Base-by-base conservation (phyloP, 2,329 filamentous ascomycete species). In the Graphium sp. region DNA sequence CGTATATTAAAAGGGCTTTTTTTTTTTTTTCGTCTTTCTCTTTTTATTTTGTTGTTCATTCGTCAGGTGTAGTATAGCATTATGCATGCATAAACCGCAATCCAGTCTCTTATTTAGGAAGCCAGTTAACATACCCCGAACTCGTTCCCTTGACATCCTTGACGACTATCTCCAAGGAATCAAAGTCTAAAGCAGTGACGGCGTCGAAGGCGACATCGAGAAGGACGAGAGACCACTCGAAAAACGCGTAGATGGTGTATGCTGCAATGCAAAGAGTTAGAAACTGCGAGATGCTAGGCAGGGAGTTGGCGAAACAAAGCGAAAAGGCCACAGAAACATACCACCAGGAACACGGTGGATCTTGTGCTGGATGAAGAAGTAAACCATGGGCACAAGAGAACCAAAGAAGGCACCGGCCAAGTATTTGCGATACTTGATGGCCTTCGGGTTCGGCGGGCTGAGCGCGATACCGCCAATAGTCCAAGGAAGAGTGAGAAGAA, bases 351-450 rank as follows among this genome's bases (percentile, higher is more conserved):
- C 72, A 34, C 76, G 82, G 50, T 98, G 84, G 29, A 98, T 81
- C 55, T 98, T 98, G 62, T 98, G 89, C 52, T 94, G 89, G 38
- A 98, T 92, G 49, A 94, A 98, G 50, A 84, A 98, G 59, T 94
- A 95, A 13, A 95, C 67, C 48, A 98, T 59, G 18, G 85, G 85
- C 26, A 94, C 66, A 18, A 98, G 64, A 5, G 84, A 91, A 29
- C 77, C 82, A 45, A 95, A 98, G 58, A 98, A 98, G 22, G 74
- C 64, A 18, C 68, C 61, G 4, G 80, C 83, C 30, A 95, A 57
- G 38, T 78, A 73, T 56, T 93, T 95, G 41, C 89, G 70, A 52
- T 91, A 93, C 54, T 78, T 84, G 47, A 94, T 66, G 6, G 89
- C 82, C 36, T 60, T 69, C 9, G 75, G 65, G 48, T 94, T 93